These are phyloP conservation scores for Hyaloscypha variabilis DNA, from an alignment of 495 filamentous ascomycete species.

Conservation along the genomic window DNA sequence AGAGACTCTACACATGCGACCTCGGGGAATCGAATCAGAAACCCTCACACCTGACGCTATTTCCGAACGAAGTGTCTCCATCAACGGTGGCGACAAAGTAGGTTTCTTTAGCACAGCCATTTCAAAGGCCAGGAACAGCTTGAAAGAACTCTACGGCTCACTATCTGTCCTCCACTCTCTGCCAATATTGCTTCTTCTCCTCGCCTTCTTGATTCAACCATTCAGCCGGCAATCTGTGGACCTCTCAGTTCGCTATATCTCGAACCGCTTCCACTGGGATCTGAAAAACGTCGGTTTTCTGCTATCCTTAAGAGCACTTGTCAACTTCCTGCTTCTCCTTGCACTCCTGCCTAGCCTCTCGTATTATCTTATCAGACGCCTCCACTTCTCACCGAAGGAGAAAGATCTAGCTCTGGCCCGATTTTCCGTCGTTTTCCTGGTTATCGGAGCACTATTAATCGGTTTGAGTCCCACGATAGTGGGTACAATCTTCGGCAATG, in stretches of 20 bases:
- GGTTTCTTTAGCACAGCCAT: slow-evolving; percentile 6
- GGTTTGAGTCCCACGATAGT: slow-evolving; percentile 31
- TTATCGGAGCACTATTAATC: slow-evolving; percentile 45
- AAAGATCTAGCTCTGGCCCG: slow-evolving; percentile 59
- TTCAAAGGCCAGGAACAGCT: background rate
- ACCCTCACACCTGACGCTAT: slow-evolving; percentile 1
- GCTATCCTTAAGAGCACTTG: slow-evolving; percentile 49
- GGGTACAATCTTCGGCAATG: slow-evolving; percentile 34
- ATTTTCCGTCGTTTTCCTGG: slow-evolving; percentile 47
- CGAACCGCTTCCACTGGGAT: slow-evolving; percentile 54
- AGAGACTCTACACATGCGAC: slow-evolving; percentile 43
- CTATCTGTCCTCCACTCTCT: slow-evolving; percentile 14
- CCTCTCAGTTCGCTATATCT: slow-evolving; percentile 53
- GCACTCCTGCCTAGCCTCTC: slow-evolving; percentile 46
- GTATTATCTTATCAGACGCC: slow-evolving; percentile 27
- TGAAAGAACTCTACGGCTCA: background rate
- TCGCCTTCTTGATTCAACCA: slow-evolving; percentile 13
- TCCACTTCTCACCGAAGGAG: slow-evolving; percentile 32
- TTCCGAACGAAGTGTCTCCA: background rate
- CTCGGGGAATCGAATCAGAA: background rate
- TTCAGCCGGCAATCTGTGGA: slow-evolving; percentile 9
- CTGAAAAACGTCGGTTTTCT: slow-evolving; percentile 54
- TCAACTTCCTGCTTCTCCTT: slow-evolving; percentile 52
- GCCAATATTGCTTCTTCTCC: slow-evolving; percentile 13
- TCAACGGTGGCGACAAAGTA: background rate